These are phyloP conservation scores for Cercospora sesami DNA, from an alignment of 2,329 filamentous ascomycete species.

Conservation along the genomic window DNA sequence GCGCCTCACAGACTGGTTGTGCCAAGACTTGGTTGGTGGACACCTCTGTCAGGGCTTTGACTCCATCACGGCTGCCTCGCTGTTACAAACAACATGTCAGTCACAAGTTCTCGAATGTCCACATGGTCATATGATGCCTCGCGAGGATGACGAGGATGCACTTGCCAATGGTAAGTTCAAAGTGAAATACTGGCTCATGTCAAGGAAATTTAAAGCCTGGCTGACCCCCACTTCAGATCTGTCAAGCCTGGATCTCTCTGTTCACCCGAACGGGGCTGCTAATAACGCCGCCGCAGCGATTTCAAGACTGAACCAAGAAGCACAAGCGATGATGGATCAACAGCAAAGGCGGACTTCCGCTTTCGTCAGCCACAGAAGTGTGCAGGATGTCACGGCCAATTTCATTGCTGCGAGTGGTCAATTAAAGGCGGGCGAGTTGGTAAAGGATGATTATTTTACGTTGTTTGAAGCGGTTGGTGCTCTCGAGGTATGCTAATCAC, in stretches of 20 bases:
- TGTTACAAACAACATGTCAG: neutral
- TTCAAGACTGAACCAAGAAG: constrained; percentile 30
- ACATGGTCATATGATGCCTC: neutral
- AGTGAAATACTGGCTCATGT: neutral
- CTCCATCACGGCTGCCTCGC: neutral
- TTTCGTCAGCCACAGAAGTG: constrained; percentile 11
- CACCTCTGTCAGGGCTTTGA: neutral
- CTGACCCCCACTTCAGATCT: neutral
- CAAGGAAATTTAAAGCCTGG: neutral
- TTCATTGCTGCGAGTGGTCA: constrained; percentile 42
- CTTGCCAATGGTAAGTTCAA: neutral
- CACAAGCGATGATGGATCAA: constrained; percentile 20
- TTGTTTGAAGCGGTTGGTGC: constrained; percentile 92
- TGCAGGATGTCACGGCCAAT: constrained; percentile 39
- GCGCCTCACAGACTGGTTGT: neutral
- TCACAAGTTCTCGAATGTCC: neutral
- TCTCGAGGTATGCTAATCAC: constrained; percentile 58
- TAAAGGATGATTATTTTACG: constrained; percentile 93
- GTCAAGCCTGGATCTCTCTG: neutral
- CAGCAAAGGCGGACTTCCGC: neutral
- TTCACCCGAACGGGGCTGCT: neutral
- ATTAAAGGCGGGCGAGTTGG: constrained; percentile 74
- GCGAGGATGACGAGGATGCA: neutral
- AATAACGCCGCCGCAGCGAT: constrained; percentile 5
- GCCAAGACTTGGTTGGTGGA: neutral